Base-by-base conservation (phyloP, 805 yeast genomes). In the Wickerhamomyces sydowiorum region DNA sequence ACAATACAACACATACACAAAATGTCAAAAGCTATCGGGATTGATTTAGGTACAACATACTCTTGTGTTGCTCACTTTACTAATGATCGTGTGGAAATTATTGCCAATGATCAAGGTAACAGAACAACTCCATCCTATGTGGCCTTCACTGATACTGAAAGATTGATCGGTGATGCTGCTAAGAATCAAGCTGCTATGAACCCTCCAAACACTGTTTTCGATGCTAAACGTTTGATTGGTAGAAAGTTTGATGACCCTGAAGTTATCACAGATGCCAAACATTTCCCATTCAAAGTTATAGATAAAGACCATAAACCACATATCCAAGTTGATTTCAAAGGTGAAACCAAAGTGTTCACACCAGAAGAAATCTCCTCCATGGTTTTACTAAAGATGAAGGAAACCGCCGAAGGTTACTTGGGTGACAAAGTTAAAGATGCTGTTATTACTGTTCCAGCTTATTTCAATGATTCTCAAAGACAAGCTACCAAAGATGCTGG, bases 401-500 rank as follows among this genome's bases (percentile, higher is more conserved):
- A 82, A 69, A 83, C 86, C 52, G 96, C 96, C 46, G 96, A 89
- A 73, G 81, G 82, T 49, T 86, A 73, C 70, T 75, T 89, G 52
- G 96, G 96, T 60, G 70, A 76, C 54, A 72, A 70, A 54, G 95
- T 89, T 43, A 82, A 78, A 43, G 91, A 89, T 61, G 96, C 96
- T 37, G 96, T 89, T 54, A 86, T 89, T 59, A 90, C 97, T 40
- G 97, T 89, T 52, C 96, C 97, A 41, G 97, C 97, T 46, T 89
- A 89, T 73, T 89, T 89, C 78, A 90, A 90, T 71, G 96, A 89
- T 69, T 88, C 97, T 43, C 97, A 90, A 73, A 86, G 96, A 76
- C 96, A 90, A 73, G 97, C 96, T 48, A 89, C 97, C 61, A 90
- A 89, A 76, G 96, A 89, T 68, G 96, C 97, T 47, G 97, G 96